Percentiles rank a stretch among this genome's conserved stretches.
These are phyloP conservation scores for Plectosphaerella sp. DNA, from an alignment of 2,329 filamentous ascomycete genomes.

Conservation along the genomic window DNA sequence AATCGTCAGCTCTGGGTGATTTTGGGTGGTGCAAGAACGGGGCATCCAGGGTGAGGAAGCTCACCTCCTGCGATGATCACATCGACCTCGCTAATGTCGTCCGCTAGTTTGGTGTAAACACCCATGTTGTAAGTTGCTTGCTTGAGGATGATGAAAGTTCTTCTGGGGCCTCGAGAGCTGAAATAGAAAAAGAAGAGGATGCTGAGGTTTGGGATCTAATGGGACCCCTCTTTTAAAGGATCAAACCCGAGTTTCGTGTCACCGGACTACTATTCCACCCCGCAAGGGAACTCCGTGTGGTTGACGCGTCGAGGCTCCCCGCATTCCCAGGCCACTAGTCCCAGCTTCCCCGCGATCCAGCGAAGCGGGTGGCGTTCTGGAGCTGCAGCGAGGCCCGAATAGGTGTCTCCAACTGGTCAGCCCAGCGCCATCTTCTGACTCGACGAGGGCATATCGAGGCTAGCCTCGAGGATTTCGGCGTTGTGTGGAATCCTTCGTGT, in stretches of 20 bases:
- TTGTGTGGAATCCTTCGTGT: no score
- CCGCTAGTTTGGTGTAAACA: constrained; percentile 15
- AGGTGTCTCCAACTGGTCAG: no score
- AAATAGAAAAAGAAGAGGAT: neutral
- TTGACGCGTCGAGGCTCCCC: no score
- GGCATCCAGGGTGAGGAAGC: neutral
- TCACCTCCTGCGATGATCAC: constrained; percentile 45
- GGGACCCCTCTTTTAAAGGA: neutral
- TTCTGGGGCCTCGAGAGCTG: neutral
- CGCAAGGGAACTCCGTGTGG: neutral
- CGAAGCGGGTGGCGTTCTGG: neutral
- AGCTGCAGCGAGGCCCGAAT: no score
- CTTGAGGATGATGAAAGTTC: no score
- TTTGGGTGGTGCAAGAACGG: neutral
- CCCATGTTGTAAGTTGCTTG: constrained; percentile 16
- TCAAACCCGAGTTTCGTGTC: neutral
- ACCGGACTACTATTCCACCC: neutral
- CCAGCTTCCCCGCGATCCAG: constrained; percentile 1
- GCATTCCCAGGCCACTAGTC: neutral
- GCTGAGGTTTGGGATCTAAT: neutral
- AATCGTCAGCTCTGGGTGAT: neutral
- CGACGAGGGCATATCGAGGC: no score
- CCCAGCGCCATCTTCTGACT: no score
- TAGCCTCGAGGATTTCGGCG: no score
- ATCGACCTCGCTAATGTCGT: constrained; percentile 38